These are phyloP conservation scores for Boletus vinaceobasis DNA, from an alignment of 768 basidiomycete species.

Conservation along the genomic window DNA sequence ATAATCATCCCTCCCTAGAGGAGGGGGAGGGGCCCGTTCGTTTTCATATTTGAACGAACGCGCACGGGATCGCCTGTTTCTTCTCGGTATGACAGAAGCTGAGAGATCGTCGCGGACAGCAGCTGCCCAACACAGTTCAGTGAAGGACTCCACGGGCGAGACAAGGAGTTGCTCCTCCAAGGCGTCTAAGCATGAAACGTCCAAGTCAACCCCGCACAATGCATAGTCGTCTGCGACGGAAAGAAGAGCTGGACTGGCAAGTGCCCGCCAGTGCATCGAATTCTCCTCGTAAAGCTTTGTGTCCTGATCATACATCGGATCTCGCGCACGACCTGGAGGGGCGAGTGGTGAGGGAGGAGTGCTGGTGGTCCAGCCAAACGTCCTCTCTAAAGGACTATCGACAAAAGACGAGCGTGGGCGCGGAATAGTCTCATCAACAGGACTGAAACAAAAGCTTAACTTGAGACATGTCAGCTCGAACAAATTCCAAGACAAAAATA, in stretches of 20 bases:
- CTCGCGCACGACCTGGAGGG: constrained; percentile 1
- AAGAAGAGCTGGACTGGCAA: constrained; percentile 5
- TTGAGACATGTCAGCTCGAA: constrained; percentile 13
- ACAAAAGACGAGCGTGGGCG: constrained; percentile 15
- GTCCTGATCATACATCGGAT: constrained; percentile 6
- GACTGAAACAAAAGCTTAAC: constrained; percentile 24
- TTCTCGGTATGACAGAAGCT: neutral
- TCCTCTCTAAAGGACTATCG: constrained; percentile 12
- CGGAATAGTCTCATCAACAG: constrained; percentile 9
- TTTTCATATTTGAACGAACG: constrained; percentile 17
- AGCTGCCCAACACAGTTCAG: constrained; percentile 38
- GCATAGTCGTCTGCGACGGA: constrained; percentile 24
- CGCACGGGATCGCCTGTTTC: constrained; percentile 1
- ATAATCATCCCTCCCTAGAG: constrained; percentile 3
- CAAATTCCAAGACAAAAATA: neutral
- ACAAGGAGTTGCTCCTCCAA: constrained; percentile 41
- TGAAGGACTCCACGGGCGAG: constrained; percentile 38
- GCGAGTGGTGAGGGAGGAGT: constrained; percentile 12
- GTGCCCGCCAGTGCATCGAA: neutral
- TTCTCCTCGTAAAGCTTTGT: constrained; percentile 3
- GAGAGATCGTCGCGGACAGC: constrained; percentile 31
- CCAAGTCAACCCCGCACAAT: constrained; percentile 32
- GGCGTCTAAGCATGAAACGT: constrained; percentile 33
- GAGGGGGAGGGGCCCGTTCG: neutral
- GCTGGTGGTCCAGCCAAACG: constrained; percentile 21